Evolutionary conservation across 352 stramenopile genomes (phyloP).

Genomic region (Phytophthora macrochlamydospora): DNA sequence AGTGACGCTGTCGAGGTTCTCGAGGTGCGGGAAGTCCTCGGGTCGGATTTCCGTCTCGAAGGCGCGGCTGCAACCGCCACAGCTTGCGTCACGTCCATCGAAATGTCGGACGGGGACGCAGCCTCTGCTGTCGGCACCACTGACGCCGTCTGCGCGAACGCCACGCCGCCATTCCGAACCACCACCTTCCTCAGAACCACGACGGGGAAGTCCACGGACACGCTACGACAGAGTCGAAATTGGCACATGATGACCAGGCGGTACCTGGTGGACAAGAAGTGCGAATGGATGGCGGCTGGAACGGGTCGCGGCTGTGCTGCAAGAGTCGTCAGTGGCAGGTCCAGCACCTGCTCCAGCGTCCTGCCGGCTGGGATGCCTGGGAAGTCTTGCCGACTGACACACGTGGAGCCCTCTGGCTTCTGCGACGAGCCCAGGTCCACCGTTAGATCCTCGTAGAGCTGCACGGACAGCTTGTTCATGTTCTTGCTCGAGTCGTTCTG

Average conservation of each 20-base stretch:
- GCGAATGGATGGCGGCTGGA: constrained; percentile 23
- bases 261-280: constrained; percentile 40
- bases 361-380: constrained; percentile 31
- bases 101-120: constrained; percentile 6
- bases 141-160: constrained; percentile 15
- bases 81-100: constrained; percentile 19
- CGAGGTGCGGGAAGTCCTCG: constrained; percentile 21
- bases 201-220: constrained; percentile 37
- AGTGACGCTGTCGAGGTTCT: constrained; percentile 16
- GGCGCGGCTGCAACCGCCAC: constrained; percentile 12
- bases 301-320: constrained; percentile 19
- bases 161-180: neutral
- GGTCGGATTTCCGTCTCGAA: constrained; percentile 28
- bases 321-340: constrained; percentile 32
- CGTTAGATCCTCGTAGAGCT: constrained; percentile 36
- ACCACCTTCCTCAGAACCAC: constrained; percentile 31
- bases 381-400: constrained; percentile 34
- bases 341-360: constrained; percentile 33
- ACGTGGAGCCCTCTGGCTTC: constrained; percentile 26
- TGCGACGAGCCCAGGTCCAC: constrained; percentile 25
- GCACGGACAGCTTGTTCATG: constrained; percentile 37
- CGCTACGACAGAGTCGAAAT: constrained; percentile 37
- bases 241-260: constrained; percentile 41
- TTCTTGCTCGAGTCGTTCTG: constrained; percentile 35
- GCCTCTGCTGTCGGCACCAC: constrained; percentile 25